phyloP scores from a whole-genome alignment of 768 basidiomycete species.

The Mycena chlorophos region DNA sequence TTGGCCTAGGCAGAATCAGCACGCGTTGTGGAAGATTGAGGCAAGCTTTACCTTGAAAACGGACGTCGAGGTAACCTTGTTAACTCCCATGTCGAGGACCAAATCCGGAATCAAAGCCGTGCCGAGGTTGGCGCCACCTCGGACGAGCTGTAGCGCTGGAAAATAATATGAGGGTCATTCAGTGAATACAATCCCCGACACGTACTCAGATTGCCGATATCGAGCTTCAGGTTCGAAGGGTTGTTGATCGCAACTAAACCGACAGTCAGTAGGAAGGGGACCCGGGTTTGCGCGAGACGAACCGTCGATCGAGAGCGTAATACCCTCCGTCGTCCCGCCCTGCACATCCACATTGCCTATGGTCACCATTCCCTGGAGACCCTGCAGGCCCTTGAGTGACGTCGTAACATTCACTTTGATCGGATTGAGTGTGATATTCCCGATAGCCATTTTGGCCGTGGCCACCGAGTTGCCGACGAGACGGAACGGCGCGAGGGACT shows the following conservation, averaged over 20 bases:
- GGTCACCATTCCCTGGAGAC: slow-evolving; percentile 54
- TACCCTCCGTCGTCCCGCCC: slow-evolving; percentile 60
- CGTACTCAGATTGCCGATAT: slow-evolving; percentile 64
- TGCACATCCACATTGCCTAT: slow-evolving; percentile 65
- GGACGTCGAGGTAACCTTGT: slow-evolving; percentile 51
- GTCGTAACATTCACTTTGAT: slow-evolving; percentile 74
- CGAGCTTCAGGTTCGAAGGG: slow-evolving; percentile 64
- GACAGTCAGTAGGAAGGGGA: not conserved
- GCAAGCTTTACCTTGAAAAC: slow-evolving; percentile 46
- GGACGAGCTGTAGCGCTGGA: slow-evolving; percentile 56
- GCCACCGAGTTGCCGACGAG: slow-evolving; percentile 62
- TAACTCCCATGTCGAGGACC: slow-evolving; percentile 59
- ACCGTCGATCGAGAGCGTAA: slow-evolving; percentile 63
- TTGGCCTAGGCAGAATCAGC: slow-evolving; percentile 50
- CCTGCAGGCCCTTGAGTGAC: slow-evolving; percentile 57
- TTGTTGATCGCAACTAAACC: slow-evolving; percentile 59
- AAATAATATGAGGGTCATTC: not conserved
- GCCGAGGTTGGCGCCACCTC: slow-evolving; percentile 54
- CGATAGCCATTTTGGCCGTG: slow-evolving; percentile 60
- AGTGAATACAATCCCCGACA: slow-evolving; percentile 6
- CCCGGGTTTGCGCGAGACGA: slow-evolving; percentile 12
- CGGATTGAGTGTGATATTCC: slow-evolving; percentile 65
- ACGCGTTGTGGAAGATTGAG: not conserved
- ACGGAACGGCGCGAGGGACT: slow-evolving; percentile 48
- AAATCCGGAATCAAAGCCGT: slow-evolving; percentile 63